Conservation (phyloP, 768 basidiomycete species). For the Boletus speciosus region DNA sequence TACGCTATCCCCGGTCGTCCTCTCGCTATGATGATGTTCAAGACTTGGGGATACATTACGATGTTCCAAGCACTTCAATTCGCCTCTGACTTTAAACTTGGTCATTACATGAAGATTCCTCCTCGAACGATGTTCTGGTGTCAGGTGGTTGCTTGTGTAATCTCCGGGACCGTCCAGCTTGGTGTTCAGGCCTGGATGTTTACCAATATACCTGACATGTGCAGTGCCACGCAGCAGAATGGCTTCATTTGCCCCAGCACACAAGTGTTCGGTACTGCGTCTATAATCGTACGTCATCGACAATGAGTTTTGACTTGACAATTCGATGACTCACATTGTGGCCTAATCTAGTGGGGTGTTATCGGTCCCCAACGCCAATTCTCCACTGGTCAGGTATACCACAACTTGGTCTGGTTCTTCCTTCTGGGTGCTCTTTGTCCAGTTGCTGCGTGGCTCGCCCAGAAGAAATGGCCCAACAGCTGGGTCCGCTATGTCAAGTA, state of each 20-base stretch:
- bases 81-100: slow-evolving; percentile 72
- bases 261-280: slow-evolving; percentile 51
- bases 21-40: slow-evolving; percentile 78
- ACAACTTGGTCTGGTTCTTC: slow-evolving; percentile 72
- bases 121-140: slow-evolving; percentile 65
- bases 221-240: slow-evolving; percentile 21
- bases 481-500: slow-evolving; percentile 64
- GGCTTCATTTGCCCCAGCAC: slow-evolving; percentile 31
- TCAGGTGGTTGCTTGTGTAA: slow-evolving; percentile 58
- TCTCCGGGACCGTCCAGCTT: slow-evolving; percentile 66
- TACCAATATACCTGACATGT: slow-evolving; percentile 36
- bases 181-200: slow-evolving; percentile 63
- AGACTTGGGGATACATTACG: slow-evolving; percentile 66
- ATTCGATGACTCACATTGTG: neutral
- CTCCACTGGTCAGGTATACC: slow-evolving; percentile 63
- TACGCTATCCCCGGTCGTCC: slow-evolving; percentile 56
- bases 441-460: slow-evolving; percentile 48
- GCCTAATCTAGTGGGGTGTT: slow-evolving; percentile 54
- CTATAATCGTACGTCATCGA: slow-evolving; percentile 43
- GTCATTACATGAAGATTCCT: slow-evolving; percentile 70
- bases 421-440: slow-evolving; percentile 68
- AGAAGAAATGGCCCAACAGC: slow-evolving; percentile 61
- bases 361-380: slow-evolving; percentile 79
- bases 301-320: neutral
- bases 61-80: slow-evolving; percentile 66